Evolutionary conservation across 495 filamentous ascomycete species (phyloP), one percentile per base, ranked within the genome.

Genomic region (Amniculicola lignicola): DNA sequence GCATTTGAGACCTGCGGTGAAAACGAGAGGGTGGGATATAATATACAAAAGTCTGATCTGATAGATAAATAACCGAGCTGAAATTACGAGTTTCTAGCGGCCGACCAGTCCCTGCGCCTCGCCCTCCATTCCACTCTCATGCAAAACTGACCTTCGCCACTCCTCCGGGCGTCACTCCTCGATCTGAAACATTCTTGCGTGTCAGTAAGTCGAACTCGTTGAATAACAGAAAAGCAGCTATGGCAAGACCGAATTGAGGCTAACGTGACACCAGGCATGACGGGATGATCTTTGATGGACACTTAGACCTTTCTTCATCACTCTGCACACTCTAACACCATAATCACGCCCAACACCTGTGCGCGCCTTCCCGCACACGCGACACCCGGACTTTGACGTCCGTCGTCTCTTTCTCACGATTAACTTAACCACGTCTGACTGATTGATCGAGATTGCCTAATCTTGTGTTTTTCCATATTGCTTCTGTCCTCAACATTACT

Each of bases 81-180:
- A 61, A 55, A 52, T 52, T 52, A 46, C 41, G 25, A 31, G 31
- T 16, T 45, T 43, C 21, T 55, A 55, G 58, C 44, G 51, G 24
- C 44, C 37, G 51, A 27, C 23, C 43, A 45, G 31, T 46, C 18
- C 28, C n/a, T 31, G 47, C 50, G 51, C 46, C 51, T 16, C 43
- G n/a, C 41, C 37, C 37, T 61, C 23, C 58, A 61, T 61, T 61
- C 43, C 58, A 44, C 51, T 36, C 56, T 22, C 51, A 54, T 45
- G 19, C 42, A 11, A 54, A 45, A 54, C 36, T 61, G 44, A 31
- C 41, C 14, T 43, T 48, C 25, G 22, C 50, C 1, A 42, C 1
- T 49, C 3, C 19, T 44, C 31, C 3, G 3, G 16, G 25, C 24
- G 40, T 12, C 3, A 3, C 24, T 37, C 11, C 7, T 46, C 21